phyloP scores from a whole-genome alignment of 257 asterid genomes.

The Cinchona pubescens region DNA sequence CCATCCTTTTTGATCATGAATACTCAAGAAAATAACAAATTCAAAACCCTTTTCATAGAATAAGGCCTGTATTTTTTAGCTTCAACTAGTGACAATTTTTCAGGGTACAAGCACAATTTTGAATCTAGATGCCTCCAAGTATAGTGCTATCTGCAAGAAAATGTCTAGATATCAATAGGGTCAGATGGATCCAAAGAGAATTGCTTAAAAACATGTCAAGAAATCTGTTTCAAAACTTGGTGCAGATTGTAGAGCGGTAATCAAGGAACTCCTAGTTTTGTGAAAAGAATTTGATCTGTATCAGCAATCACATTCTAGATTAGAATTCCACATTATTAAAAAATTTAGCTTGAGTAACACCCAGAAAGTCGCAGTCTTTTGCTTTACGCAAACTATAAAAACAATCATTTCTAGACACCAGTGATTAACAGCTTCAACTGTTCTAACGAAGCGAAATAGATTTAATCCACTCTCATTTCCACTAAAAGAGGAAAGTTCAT shows the following conservation, averaged over 20 bases:
- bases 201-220: neutral
- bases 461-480: neutral
- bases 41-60: neutral
- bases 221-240: neutral
- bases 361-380: neutral
- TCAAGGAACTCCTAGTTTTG: constrained; percentile 1
- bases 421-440: neutral
- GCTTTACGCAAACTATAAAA: neutral
- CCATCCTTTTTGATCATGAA: neutral
- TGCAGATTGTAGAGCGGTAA: neutral
- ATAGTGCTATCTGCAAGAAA: neutral
- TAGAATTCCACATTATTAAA: neutral
- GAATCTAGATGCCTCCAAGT: neutral
- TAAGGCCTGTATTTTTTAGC: constrained; percentile 1
- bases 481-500: constrained; percentile 18
- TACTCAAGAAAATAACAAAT: neutral
- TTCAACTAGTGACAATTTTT: neutral
- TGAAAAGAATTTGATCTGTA: neutral
- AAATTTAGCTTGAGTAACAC: neutral
- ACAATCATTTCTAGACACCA: neutral
- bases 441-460: neutral
- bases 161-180: no score
- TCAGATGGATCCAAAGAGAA: neutral
- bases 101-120: neutral
- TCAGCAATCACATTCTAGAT: neutral